Evolutionary conservation across 129 eudicot genomes (phyloP).

Genomic region (Scalesia atractyloides): DNA sequence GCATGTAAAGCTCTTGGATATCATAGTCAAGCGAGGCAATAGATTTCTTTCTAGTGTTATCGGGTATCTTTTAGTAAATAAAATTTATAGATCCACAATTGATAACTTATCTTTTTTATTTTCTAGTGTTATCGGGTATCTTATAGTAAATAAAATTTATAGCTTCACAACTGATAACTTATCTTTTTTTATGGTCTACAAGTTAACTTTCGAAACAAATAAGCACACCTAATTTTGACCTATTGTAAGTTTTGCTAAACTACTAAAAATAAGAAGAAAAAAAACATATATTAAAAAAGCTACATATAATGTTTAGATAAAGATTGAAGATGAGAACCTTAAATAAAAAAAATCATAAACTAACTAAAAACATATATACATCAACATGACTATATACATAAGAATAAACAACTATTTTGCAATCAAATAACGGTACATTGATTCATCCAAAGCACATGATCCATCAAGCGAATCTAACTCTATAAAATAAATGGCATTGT

Average conservation of each 20-base stretch:
- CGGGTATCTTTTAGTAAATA: too few relatives aligned
- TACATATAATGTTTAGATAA: not conserved
- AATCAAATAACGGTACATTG: slow-evolving; percentile 27
- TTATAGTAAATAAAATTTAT: too few relatives aligned
- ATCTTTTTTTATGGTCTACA: not conserved
- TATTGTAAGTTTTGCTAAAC: not conserved
- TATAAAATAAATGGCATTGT: slow-evolving; percentile 6
- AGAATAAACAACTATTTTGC: slow-evolving; percentile 14
- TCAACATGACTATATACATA: not conserved
- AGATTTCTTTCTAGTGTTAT: too few relatives aligned
- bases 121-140: too few relatives aligned
- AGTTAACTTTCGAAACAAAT: not conserved
- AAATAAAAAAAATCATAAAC: not conserved
- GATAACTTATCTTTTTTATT: too few relatives aligned
- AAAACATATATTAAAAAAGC: not conserved
- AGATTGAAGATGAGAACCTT: not conserved
- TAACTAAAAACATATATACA: not conserved
- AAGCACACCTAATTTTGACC: not conserved
- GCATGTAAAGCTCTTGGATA: too few relatives aligned
- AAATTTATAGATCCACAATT: too few relatives aligned
- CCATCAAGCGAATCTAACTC: slow-evolving; percentile 29
- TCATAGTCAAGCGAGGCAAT: too few relatives aligned
- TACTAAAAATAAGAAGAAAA: not conserved
- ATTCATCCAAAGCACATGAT: slow-evolving; percentile 30
- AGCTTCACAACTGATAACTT: not conserved